These are phyloP conservation scores for Boeremia exigua DNA, from an alignment of 2,329 filamentous ascomycete genomes.

Conservation along the genomic window DNA sequence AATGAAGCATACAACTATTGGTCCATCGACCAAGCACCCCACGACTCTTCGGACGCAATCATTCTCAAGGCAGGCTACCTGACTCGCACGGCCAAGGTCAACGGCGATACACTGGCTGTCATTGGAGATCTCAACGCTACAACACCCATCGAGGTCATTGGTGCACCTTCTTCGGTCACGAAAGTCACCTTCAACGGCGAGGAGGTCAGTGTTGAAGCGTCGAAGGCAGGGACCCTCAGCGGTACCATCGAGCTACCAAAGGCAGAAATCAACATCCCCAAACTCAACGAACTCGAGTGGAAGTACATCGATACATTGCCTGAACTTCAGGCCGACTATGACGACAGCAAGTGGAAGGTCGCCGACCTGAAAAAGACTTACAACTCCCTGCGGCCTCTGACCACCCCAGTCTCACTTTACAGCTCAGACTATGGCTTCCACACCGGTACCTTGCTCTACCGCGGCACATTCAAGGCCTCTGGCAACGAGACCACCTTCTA, in stretches of 20 bases:
- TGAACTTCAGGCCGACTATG: conserved; percentile 68
- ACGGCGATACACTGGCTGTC: conserved; percentile 64
- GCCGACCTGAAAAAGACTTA: conserved; percentile 66
- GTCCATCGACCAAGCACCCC: conserved; percentile 59
- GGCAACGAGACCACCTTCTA: conserved; percentile 65
- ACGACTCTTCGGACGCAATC: conserved; percentile 48
- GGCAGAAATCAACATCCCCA: conserved; percentile 62
- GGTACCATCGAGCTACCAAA: conserved; percentile 58
- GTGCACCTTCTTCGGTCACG: conserved; percentile 60
- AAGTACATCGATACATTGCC: conserved; percentile 74
- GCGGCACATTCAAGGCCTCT: conserved; percentile 70
- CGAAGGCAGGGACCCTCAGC: conserved; percentile 57
- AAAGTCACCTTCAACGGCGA: conserved; percentile 68
- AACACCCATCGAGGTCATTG: conserved; percentile 71
- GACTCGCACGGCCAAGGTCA: conserved; percentile 64
- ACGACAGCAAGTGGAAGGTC: conserved; percentile 70
- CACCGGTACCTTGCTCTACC: conserved; percentile 71
- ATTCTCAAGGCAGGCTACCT: conserved; percentile 71
- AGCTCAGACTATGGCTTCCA: conserved; percentile 77
- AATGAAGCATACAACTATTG: conserved; percentile 73
- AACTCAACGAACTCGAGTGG: conserved; percentile 68
- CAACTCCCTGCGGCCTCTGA: conserved; percentile 63
- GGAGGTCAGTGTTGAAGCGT: conserved; percentile 46
- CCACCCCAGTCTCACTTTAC: conserved; percentile 70
- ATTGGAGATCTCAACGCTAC: conserved; percentile 76